Evolutionary conservation across 768 basidiomycete genomes (phyloP).

Genomic region (Lyophyllum semitale): DNA sequence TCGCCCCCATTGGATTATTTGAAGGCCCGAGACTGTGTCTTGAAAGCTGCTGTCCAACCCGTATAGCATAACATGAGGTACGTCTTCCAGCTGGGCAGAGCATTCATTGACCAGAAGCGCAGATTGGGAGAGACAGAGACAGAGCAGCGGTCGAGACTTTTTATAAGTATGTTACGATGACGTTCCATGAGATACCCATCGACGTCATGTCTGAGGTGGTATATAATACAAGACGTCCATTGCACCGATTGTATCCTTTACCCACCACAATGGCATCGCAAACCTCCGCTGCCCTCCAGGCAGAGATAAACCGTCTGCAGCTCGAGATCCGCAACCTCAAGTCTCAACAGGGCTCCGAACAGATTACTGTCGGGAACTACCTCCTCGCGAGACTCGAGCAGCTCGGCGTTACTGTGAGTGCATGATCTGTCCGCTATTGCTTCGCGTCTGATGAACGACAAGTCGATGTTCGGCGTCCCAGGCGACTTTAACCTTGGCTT

Average conservation of each 20-base stretch:
- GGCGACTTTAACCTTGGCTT: constrained; percentile 87
- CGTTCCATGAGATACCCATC: not conserved
- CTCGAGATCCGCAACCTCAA: constrained; percentile 44
- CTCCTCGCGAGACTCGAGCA: constrained; percentile 59
- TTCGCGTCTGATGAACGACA: constrained; percentile 25
- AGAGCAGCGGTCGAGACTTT: too few species aligned
- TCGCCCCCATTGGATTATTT: too few species aligned
- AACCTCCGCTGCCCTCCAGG: constrained; percentile 32
- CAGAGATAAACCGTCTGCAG: constrained; percentile 48
- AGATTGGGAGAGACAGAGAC: not conserved
- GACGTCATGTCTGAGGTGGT: not conserved
- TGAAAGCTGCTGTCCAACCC: too few species aligned
- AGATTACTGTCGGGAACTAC: constrained; percentile 54
- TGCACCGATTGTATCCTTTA: not conserved
- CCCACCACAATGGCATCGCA: constrained; percentile 19
- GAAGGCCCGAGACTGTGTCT: too few species aligned
- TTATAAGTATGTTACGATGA: too few species aligned
- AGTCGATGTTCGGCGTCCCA: constrained; percentile 83
- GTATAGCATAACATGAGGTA: not conserved
- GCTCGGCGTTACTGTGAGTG: constrained; percentile 55
- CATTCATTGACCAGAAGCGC: not conserved
- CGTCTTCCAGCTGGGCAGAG: not conserved
- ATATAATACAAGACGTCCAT: constrained; percentile 13
- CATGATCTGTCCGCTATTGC: not conserved
- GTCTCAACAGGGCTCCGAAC: constrained; percentile 34